Evolutionary conservation across 2,329 filamentous ascomycete species (phyloP), one percentile per base, ranked within the genome.

Genomic region (Furcasterigmium sp.): DNA sequence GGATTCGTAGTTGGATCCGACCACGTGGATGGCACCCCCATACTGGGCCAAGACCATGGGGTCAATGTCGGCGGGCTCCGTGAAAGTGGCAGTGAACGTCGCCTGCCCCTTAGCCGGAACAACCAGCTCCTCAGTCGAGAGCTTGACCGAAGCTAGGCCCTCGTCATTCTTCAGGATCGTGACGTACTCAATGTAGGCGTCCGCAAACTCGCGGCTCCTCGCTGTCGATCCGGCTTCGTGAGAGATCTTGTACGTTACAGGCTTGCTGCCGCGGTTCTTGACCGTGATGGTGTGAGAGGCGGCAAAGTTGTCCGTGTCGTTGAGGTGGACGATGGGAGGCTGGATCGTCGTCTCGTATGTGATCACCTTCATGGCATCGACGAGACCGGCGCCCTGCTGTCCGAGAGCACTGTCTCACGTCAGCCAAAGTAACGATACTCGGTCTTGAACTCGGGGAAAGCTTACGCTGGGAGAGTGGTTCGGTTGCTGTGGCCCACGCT

Each of bases 251-350:
- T 48, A 48, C 19, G 44, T 44, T 25, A 45, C 37, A 7, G 39
- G 20, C 29, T 41, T 28, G 14, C 26, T 34, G 13, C 28, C 28
- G 32, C 29, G 28, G 29, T 38, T 18, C 10, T 38, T 41, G 28
- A 48, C 14, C 14, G 40, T 21, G 10, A 48, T 20, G 8, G 19
- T 25, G 36, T 47, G 37, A 35, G 37, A 11, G 26, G 41, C 36
- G n/a, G 23, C 28, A 37, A 48, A 50, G 40, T 50, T 28, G 18
- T 32, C 39, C 4, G 48, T 46, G 37, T 50, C 48, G 28, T 50
- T 48, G 20, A 50, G 46, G 37, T 42, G 37, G 17, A 50, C 19
- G 17, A 14, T 36, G n/a, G 46, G 40, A 3, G 44, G 42, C 9
- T 8, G 11, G 11, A 50, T 14, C 3, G 37, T 23, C 1, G 48